These are phyloP conservation scores for Thalassia testudinum DNA, from an alignment of 116 monocot species.

Conservation along the genomic window DNA sequence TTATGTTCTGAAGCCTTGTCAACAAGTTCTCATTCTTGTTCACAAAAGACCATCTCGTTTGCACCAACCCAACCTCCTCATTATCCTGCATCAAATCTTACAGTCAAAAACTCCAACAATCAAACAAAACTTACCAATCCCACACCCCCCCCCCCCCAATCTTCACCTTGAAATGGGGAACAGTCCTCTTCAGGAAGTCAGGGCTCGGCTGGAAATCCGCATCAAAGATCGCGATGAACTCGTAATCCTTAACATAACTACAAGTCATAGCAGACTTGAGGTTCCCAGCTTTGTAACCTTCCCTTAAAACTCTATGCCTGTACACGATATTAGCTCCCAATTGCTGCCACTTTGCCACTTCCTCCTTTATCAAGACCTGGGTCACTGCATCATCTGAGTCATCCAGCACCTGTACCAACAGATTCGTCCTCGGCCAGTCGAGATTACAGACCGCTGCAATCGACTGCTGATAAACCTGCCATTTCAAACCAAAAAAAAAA, in stretches of 20 bases:
- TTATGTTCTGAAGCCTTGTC: slow-evolving; percentile 85
- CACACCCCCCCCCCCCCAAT: neutral
- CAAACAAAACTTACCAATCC: neutral
- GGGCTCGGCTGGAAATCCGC: slow-evolving; percentile 84
- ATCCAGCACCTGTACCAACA: slow-evolving; percentile 73
- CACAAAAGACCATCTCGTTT: slow-evolving; percentile 89
- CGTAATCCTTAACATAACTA: slow-evolving; percentile 85
- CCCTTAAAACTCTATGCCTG: slow-evolving; percentile 53
- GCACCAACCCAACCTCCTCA: slow-evolving; percentile 72
- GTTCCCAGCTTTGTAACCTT: slow-evolving; percentile 93
- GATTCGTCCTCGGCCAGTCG: slow-evolving; percentile 66
- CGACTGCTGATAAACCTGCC: slow-evolving; percentile 88
- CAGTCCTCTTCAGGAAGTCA: slow-evolving; percentile 70
- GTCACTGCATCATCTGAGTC: slow-evolving; percentile 59
- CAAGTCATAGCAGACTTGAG: slow-evolving; percentile 93
- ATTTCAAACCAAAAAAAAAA: neutral
- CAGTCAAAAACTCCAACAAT: slow-evolving; percentile 1
- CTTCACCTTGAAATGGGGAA: slow-evolving; percentile 81
- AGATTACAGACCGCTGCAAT: slow-evolving; percentile 80
- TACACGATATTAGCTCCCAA: slow-evolving; percentile 57
- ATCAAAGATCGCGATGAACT: slow-evolving; percentile 90
- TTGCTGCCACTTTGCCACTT: slow-evolving; percentile 74
- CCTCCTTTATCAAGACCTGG: slow-evolving; percentile 63
- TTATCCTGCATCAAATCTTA: slow-evolving; percentile 44
- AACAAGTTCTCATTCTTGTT: slow-evolving; percentile 94